phyloP scores from a whole-genome alignment of 1,284 basidiomycete species.

The Fomes fomentarius region DNA sequence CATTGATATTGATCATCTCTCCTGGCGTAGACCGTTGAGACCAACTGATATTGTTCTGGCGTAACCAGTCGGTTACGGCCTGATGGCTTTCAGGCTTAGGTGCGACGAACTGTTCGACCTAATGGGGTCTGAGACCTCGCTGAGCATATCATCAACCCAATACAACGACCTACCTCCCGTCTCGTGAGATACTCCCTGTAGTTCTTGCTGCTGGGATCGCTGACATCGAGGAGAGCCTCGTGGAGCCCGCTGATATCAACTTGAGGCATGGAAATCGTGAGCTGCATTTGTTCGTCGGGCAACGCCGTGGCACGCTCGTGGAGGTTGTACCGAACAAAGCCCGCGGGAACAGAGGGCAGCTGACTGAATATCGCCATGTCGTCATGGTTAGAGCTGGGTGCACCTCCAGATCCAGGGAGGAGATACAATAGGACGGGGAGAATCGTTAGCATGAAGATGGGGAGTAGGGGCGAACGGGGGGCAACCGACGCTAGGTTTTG shows the following conservation, averaged over 20 bases:
- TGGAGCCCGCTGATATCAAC: not conserved
- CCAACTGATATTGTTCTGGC: constrained; percentile 35
- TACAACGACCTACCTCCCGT: constrained; percentile 5
- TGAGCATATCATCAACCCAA: not conserved
- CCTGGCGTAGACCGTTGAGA: constrained; percentile 30
- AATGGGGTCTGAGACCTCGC: constrained; percentile 29
- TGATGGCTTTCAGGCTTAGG: constrained; percentile 36
- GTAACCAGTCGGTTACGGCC: constrained; percentile 39
- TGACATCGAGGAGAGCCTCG: constrained; percentile 19
- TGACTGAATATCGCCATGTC: not conserved
- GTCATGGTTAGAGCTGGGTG: not conserved
- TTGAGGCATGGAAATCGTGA: constrained; percentile 2
- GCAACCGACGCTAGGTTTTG: not conserved
- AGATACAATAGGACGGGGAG: not conserved
- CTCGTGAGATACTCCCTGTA: constrained; percentile 22
- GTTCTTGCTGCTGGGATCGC: constrained; percentile 17
- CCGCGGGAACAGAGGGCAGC: not conserved
- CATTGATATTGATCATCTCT: constrained; percentile 13
- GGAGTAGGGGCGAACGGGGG: not conserved
- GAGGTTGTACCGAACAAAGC: not conserved
- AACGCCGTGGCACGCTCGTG: not conserved
- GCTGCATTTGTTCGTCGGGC: not conserved
- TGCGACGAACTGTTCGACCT: constrained; percentile 35
- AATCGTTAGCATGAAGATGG: not conserved
- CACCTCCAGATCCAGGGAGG: not conserved